Conservation (phyloP, 805 yeast genomes). For the Starmerella roubikii region DNA sequence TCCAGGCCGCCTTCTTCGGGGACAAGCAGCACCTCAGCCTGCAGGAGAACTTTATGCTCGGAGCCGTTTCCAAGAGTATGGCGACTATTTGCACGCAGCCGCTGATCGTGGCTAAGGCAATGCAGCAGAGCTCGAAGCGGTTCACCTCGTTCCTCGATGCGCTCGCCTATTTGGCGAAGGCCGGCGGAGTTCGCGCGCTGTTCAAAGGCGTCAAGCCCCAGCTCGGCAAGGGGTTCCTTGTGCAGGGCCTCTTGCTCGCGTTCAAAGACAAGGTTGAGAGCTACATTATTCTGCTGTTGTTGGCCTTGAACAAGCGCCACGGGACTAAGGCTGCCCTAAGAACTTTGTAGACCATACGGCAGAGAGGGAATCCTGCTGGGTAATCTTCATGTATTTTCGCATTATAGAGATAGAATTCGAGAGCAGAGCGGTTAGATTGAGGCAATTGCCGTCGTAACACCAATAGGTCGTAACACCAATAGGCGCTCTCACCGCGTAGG, state of each 20-base stretch:
- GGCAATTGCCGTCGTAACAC: no score
- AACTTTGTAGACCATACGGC: background rate
- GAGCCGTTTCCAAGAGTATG: constrained; percentile 66
- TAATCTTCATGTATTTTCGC: no score
- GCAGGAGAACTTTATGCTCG: constrained; percentile 52
- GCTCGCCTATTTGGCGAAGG: constrained; percentile 41
- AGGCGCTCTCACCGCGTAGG: no score
- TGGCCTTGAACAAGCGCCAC: background rate
- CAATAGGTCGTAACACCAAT: no score
- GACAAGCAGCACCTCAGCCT: constrained; percentile 36
- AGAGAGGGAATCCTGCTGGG: no score
- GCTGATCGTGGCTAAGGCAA: constrained; percentile 67
- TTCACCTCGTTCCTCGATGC: constrained; percentile 52
- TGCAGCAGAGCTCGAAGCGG: constrained; percentile 41
- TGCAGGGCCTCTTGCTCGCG: constrained; percentile 73
- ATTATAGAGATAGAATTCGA: no score
- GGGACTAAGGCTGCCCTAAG: background rate
- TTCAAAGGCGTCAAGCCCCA: constrained; percentile 79
- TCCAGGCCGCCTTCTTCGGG: constrained; percentile 39
- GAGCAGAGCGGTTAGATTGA: no score
- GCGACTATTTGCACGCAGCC: constrained; percentile 79
- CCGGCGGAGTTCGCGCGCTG: constrained; percentile 52
- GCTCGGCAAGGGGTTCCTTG: constrained; percentile 64
- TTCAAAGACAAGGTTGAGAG: constrained; percentile 52
- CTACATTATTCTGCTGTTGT: constrained; percentile 20